Base-by-base conservation (phyloP, 345 rosid species). In the Hibiscus trionum region DNA sequence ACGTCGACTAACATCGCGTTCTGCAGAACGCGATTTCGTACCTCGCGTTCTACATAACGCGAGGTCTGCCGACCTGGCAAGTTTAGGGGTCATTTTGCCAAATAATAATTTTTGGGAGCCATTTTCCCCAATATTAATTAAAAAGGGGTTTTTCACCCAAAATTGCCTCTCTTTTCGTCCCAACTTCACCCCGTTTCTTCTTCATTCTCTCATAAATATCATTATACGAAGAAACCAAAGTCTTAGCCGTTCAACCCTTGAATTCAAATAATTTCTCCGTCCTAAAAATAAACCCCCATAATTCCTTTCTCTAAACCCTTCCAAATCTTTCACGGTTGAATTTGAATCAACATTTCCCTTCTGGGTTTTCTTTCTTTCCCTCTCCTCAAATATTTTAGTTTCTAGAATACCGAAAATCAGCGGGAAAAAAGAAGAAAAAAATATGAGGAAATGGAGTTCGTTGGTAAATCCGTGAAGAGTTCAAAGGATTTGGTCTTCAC, bases 381-480 rank as follows among this genome's bases (percentile, higher is more conserved):
- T 72, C 49, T 3, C n/a, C 12, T 6, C 19, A 16, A 31, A 14
- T 33, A 16, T 35, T 29, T 46, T n/a, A 21, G 24, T 21, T 21
- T 21, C 24, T 21, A 21, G 2, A 33, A 44, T 3, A 29, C 31
- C 6, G 11, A 31, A 10, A 56, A 26, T 24, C 35, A 11, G 61
- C 24, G 50, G 73, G 73, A 12, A 62, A 42, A 46, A 16, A 16
- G n/a, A 11, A 29, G 4, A 5, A 50, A 67, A 69, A 71, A 68
- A 76, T 17, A 64, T 26, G 53, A 57, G 55, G 7, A 24, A 27
- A 88, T 88, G 92, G 93, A 91, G 73, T 88, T 82, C 55, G 80
- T 89, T 16, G 97, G 95, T 24, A 81, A 84, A 84, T 69, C 71
- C 57, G 86, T 91, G 66, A 75, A 73, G 86, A 72, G 73, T 83